Base-by-base conservation (phyloP, 495 filamentous ascomycete genomes). In the Zalerion maritima region DNA sequence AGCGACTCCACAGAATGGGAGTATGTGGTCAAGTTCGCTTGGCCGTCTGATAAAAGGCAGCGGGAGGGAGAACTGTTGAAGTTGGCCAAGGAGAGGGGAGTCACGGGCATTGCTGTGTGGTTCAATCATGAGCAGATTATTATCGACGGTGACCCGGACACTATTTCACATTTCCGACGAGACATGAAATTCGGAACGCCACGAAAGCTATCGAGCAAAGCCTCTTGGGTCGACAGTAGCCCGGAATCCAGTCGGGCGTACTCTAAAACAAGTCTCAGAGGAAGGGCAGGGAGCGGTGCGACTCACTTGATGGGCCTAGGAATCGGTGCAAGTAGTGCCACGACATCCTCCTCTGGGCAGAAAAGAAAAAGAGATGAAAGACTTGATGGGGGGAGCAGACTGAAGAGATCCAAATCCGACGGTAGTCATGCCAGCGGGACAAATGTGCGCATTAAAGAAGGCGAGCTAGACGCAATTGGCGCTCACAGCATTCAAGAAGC, bases 1-100 rank as follows among this genome's bases (percentile, higher is more conserved):
- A 18, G 8, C 20, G 42, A 21, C 18, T 24, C 40, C 10, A 26
- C 26, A 26, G 13, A 41, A 18, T 43, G 28, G 33, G 30, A 37
- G 18, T 40, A 38, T 27, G 45, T 48, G n/a, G 35, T 48, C 11
- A 48, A 48, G 28, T 41, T 48, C 28, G 32, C 46, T 17, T 50
- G 46, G 46, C 38, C 24, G 27, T 46, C 45, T 22, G 33, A 42
- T 18, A 47, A 49, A 31, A 36, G 43, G 36, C 25, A 19, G 18
- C 26, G 34, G 21, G 44, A 47, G 24, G 25, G 31, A 18, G 33
- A 41, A 15, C 26, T 48, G 21, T 40, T 49, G 25, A 38, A 45
- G 37, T 26, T 47, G 20, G 36, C 45, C 14, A 28, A 43, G 23
- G 35, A 43, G 26, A 33, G 40, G 19, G 42, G 29, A 19, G 37